phyloP scores from a whole-genome alignment of 2,329 filamentous ascomycete genomes.

The Neonectria hederae region DNA sequence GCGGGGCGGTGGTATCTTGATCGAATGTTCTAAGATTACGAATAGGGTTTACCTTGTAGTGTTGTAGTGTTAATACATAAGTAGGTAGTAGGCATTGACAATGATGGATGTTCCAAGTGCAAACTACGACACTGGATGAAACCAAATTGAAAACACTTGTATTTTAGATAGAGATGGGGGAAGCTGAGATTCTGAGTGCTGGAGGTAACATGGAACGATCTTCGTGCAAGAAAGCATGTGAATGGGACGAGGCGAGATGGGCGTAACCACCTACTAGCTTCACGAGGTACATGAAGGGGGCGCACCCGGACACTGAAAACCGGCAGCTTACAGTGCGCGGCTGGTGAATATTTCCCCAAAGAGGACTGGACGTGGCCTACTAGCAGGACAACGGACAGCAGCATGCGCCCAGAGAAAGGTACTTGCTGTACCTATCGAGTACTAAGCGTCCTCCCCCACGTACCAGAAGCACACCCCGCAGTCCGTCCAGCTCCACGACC shows the following conservation, averaged over 20 bases:
- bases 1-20: not conserved
- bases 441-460: not conserved
- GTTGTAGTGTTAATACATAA: not conserved
- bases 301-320: conserved; percentile 22
- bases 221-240: conserved; percentile 19
- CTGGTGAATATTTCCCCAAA: conserved; percentile 10
- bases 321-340: conserved; percentile 11
- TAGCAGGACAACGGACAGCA: not conserved
- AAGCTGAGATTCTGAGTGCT: conserved; percentile 8
- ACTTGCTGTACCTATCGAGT: not conserved
- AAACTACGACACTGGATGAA: conserved; percentile 2
- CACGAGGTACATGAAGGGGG: not conserved
- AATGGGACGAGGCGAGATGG: conserved; percentile 18
- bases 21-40: not conserved
- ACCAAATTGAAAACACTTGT: not conserved
- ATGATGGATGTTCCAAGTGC: not conserved
- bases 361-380: not conserved
- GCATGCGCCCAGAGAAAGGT: not conserved
- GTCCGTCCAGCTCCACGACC: conserved; percentile 16
- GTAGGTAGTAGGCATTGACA: not conserved
- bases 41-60: not conserved
- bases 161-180: not conserved
- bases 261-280: not conserved
- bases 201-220: conserved; percentile 13
- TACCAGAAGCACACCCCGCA: conserved; percentile 12